These are phyloP conservation scores for Carex pumila DNA, from an alignment of 176 grass and related monocot species.

Conservation along the genomic window DNA sequence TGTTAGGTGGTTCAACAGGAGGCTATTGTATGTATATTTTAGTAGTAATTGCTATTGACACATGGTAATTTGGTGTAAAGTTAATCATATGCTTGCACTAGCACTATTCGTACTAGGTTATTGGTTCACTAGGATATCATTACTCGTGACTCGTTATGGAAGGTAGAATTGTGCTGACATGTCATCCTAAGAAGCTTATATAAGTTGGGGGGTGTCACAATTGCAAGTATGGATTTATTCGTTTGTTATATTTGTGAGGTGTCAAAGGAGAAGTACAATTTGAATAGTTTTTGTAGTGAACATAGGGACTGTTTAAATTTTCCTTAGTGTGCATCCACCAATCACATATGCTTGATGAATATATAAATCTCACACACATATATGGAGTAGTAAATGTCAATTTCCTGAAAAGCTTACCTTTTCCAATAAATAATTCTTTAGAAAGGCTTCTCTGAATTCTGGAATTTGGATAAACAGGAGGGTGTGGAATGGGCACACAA, in stretches of 20 bases:
- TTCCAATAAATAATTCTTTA: not conserved
- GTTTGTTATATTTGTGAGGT: not conserved
- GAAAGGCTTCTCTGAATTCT: constrained; percentile 19
- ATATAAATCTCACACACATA: not conserved
- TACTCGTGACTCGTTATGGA: not conserved
- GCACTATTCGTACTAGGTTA: not conserved
- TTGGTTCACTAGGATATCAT: not conserved
- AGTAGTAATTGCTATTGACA: not conserved
- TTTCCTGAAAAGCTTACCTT: not conserved
- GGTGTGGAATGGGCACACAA: constrained; percentile 94
- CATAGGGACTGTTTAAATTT: not conserved
- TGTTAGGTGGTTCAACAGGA: not conserved
- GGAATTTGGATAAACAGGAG: constrained; percentile 43
- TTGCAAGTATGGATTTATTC: not conserved
- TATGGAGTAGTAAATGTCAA: not conserved
- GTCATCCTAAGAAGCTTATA: not conserved
- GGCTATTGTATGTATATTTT: not conserved
- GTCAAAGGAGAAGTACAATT: not conserved
- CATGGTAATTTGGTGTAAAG: not conserved
- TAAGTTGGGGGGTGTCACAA: not conserved
- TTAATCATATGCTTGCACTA: not conserved
- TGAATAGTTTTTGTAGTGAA: not conserved
- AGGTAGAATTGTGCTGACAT: not conserved
- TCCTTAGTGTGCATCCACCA: not conserved
- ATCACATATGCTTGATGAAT: not conserved